Conservation (phyloP, 495 filamentous ascomycete species). For the Podospora didyma region DNA sequence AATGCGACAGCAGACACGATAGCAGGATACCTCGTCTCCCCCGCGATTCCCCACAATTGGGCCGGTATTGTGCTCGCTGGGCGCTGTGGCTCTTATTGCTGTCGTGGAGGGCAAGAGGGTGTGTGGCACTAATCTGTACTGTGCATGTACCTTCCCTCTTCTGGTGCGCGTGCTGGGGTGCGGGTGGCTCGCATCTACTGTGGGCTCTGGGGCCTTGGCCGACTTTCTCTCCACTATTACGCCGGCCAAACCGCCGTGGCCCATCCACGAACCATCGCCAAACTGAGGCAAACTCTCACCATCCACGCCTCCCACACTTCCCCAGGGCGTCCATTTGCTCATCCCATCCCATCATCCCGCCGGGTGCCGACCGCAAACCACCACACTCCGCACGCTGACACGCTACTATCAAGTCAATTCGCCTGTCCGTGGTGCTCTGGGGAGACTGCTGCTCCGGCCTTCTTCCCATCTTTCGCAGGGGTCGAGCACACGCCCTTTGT, state of each 20-base stretch:
- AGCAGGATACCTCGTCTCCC: constrained; percentile 14
- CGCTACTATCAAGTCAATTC: background rate
- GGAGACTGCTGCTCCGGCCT: no score
- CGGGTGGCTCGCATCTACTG: constrained; percentile 15
- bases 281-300: background rate
- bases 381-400: background rate
- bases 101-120: no score
- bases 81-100: background rate
- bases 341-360: constrained; percentile 3
- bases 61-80: constrained; percentile 16
- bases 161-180: constrained; percentile 2
- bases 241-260: constrained; percentile 51
- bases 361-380: background rate
- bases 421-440: no score
- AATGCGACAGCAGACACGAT: constrained; percentile 9
- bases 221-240: constrained; percentile 49
- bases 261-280: constrained; percentile 24
- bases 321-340: background rate
- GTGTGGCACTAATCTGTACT: background rate
- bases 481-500: background rate
- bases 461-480: no score
- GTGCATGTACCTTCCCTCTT: background rate
- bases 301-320: constrained; percentile 7
- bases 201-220: constrained; percentile 25
- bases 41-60: background rate